Percentiles rank a stretch among this genome's conserved stretches.
phyloP scores from a whole-genome alignment of 2,329 filamentous ascomycete species.

The Pseudogymnoascus sp. region DNA sequence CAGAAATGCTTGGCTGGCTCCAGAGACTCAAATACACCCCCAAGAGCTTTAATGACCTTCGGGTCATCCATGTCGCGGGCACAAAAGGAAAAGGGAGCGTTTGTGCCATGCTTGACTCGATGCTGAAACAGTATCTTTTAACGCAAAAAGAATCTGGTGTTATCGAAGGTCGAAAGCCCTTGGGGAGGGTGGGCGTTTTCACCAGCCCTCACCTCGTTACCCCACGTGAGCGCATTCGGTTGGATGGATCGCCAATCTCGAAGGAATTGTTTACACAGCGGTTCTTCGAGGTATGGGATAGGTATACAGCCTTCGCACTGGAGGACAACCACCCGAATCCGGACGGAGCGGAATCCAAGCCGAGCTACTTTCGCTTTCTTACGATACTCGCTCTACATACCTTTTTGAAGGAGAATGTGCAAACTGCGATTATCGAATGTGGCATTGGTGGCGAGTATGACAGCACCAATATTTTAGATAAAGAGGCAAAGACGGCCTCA shows the following conservation, averaged over 20 bases:
- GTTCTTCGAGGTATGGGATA: conserved; percentile 63
- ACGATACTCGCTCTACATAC: conserved; percentile 82
- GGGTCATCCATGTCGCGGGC: conserved; percentile 63
- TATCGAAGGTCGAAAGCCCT: not conserved
- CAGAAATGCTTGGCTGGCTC: conserved; percentile 29
- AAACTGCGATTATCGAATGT: conserved; percentile 79
- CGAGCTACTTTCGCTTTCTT: conserved; percentile 86
- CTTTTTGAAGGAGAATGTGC: conserved; percentile 69
- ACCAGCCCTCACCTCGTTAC: conserved; percentile 63
- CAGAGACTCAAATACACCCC: conserved; percentile 23
- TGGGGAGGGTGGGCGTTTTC: conserved; percentile 51
- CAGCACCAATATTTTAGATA: conserved; percentile 73
- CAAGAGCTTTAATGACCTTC: conserved; percentile 50
- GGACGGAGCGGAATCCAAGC: conserved; percentile 47
- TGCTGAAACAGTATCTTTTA: conserved; percentile 46
- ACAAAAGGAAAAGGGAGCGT: conserved; percentile 74
- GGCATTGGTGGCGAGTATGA: conserved; percentile 94
- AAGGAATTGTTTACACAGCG: conserved; percentile 54
- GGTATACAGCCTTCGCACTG: conserved; percentile 36
- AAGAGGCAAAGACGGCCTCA: conserved; percentile 56
- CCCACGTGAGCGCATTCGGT: conserved; percentile 60
- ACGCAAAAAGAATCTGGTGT: not conserved
- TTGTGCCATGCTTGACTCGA: conserved; percentile 59
- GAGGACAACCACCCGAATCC: conserved; percentile 29
- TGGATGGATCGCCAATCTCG: conserved; percentile 51